These are phyloP conservation scores for Pseudogymnoascus sp. DNA, from an alignment of 2,329 filamentous ascomycete genomes.

Conservation along the genomic window DNA sequence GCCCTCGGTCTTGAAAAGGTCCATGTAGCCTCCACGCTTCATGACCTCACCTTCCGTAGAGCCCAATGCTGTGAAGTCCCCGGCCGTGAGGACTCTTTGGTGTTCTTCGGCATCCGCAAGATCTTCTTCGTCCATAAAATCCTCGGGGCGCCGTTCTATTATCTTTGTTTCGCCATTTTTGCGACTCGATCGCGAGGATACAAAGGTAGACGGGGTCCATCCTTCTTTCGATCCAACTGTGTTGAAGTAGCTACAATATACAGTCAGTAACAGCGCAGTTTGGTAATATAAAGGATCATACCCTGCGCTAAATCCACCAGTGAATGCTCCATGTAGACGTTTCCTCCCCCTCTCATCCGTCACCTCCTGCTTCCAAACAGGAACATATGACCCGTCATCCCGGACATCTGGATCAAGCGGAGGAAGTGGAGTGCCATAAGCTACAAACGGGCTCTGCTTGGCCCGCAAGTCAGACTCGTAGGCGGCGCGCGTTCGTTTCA, in stretches of 20 bases:
- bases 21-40: conserved; percentile 51
- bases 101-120: conserved; percentile 77
- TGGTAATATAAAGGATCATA: conserved; percentile 38
- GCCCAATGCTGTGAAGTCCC: conserved; percentile 70
- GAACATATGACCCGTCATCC: conserved; percentile 87
- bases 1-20: conserved; percentile 62
- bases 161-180: conserved; percentile 55
- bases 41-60: conserved; percentile 49
- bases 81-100: conserved; percentile 62
- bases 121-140: conserved; percentile 98
- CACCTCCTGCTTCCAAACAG: conserved; percentile 97
- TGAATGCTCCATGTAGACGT: conserved; percentile 91
- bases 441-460: conserved; percentile 63
- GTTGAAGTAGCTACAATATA: conserved; percentile 72
- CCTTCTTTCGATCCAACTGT: conserved; percentile 97
- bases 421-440: conserved; percentile 80
- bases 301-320: conserved; percentile 93
- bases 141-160: conserved; percentile 61
- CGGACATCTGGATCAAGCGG: conserved; percentile 65
- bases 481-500: conserved; percentile 69
- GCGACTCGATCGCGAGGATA: conserved; percentile 78
- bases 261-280: conserved; percentile 25
- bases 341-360: conserved; percentile 86
- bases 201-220: conserved; percentile 87
- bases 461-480: conserved; percentile 68